These are phyloP conservation scores for Platanthera guangdongensis DNA, from an alignment of 106 monocot genomes.

Conservation along the genomic window DNA sequence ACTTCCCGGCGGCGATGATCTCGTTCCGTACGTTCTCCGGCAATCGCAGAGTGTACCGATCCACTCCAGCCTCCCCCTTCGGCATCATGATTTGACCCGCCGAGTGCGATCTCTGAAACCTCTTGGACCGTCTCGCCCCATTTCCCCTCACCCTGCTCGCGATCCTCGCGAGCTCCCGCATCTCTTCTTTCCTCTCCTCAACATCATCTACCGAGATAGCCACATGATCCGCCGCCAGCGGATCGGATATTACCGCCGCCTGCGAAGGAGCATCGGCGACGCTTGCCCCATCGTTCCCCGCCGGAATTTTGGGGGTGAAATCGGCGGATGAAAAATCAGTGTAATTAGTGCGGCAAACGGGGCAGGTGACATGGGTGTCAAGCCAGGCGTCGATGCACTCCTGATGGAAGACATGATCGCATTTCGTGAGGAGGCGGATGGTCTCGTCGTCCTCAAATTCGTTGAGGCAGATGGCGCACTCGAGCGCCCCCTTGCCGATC, in stretches of 20 bases:
- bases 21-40: slow-evolving; percentile 56
- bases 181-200: slow-evolving; percentile 16
- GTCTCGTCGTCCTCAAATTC: slow-evolving; percentile 92
- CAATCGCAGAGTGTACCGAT: slow-evolving; percentile 71
- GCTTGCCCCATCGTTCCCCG: not conserved
- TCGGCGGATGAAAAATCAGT: slow-evolving; percentile 15
- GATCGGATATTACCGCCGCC: not conserved
- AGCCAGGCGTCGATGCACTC: slow-evolving; percentile 95
- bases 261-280: not conserved
- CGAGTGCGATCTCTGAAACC: slow-evolving; percentile 44
- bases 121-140: slow-evolving; percentile 20
- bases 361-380: slow-evolving; percentile 75
- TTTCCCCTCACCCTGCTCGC: slow-evolving; percentile 20
- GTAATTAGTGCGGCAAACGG: slow-evolving; percentile 81
- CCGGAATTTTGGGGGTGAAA: not conserved
- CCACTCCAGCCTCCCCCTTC: slow-evolving; percentile 16
- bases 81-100: slow-evolving; percentile 53
- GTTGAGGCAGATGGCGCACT: slow-evolving; percentile 86
- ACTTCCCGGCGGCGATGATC: slow-evolving; percentile 26
- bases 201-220: slow-evolving; percentile 8
- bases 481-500: slow-evolving; percentile 53
- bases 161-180: slow-evolving; percentile 23
- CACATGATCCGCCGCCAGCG: slow-evolving; percentile 9
- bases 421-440: slow-evolving; percentile 72
- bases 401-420: slow-evolving; percentile 84